These are phyloP conservation scores for Protomyces pachydermus DNA, from an alignment of 1,139 yeast genomes.

Conservation along the genomic window DNA sequence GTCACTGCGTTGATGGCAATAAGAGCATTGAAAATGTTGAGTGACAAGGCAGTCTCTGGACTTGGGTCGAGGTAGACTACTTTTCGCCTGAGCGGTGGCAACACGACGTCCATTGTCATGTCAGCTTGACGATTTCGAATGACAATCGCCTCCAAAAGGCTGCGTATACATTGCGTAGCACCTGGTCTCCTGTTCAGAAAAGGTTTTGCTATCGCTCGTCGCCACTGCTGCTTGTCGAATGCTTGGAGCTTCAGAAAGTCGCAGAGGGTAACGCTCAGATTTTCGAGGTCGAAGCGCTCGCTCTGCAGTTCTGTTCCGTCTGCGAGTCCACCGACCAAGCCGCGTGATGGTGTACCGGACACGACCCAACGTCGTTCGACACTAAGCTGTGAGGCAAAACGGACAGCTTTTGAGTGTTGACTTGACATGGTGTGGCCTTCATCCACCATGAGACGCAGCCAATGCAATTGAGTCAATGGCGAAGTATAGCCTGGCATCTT, in stretches of 20 bases:
- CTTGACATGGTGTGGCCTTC: conserved; percentile 66
- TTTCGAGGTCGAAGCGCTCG: conserved; percentile 41
- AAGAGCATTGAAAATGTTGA: conserved; percentile 61
- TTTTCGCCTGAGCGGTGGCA: conserved; percentile 58
- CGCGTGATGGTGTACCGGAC: conserved; percentile 71
- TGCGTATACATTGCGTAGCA: conserved; percentile 43
- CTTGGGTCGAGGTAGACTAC: conserved; percentile 59
- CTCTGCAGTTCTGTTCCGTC: conserved; percentile 22
- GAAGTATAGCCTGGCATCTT: conserved; percentile 40
- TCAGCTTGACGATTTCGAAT: conserved; percentile 54
- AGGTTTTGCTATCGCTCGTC: conserved; percentile 47
- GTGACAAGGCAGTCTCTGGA: conserved; percentile 54
- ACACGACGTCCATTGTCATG: conserved; percentile 50
- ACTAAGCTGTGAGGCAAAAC: conserved; percentile 47
- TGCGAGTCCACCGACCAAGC: conserved; percentile 46
- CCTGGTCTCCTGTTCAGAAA: conserved; percentile 44
- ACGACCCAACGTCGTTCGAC: conserved; percentile 69
- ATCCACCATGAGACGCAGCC: conserved; percentile 69
- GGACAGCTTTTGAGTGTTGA: conserved; percentile 48
- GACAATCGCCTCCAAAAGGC: conserved; percentile 47
- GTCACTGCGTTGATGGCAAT: conserved; percentile 69
- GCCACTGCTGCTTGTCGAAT: conserved; percentile 52
- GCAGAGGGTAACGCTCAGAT: conserved; percentile 51
- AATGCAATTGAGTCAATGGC: conserved; percentile 46
- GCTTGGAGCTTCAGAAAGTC: conserved; percentile 60